phyloP scores from a whole-genome alignment of 2,329 filamentous ascomycete species.

The Fusarium bactridioides region DNA sequence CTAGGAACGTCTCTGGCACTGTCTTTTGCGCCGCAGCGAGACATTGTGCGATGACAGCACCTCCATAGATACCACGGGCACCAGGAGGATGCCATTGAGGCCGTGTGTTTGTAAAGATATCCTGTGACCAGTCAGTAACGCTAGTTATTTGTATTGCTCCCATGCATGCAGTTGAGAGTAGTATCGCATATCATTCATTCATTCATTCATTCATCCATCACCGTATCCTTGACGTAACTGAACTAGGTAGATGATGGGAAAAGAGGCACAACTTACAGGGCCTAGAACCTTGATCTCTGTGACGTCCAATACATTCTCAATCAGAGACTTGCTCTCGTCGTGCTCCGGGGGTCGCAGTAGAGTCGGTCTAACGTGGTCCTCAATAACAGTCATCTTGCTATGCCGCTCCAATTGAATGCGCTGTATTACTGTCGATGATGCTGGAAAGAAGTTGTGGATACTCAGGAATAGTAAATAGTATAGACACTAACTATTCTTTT shows the following conservation, averaged over 20 bases:
- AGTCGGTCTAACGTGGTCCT: constrained; percentile 46
- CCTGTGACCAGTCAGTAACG: constrained; percentile 53
- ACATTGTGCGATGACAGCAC: constrained; percentile 90
- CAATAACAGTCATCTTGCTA: constrained; percentile 29
- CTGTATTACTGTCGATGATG: background rate
- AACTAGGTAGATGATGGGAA: no score
- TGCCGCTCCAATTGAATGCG: background rate
- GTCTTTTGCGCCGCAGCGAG: constrained; percentile 89
- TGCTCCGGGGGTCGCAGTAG: constrained; percentile 74
- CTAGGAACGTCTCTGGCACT: constrained; percentile 78
- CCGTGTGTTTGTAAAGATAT: constrained; percentile 94
- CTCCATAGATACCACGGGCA: constrained; percentile 92
- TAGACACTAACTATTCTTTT: background rate
- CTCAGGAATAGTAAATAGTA: background rate
- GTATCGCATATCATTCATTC: background rate
- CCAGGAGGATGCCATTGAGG: constrained; percentile 91
- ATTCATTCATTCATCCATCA: background rate
- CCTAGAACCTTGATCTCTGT: constrained; percentile 80
- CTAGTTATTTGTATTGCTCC: background rate
- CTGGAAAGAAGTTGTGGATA: background rate
- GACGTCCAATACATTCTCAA: constrained; percentile 90
- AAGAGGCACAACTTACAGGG: constrained; percentile 62
- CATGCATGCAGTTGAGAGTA: background rate
- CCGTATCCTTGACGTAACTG: background rate
- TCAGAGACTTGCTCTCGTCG: constrained; percentile 76